phyloP scores from a whole-genome alignment of 2,329 filamentous ascomycete species.

The Cladosporium sp. region DNA sequence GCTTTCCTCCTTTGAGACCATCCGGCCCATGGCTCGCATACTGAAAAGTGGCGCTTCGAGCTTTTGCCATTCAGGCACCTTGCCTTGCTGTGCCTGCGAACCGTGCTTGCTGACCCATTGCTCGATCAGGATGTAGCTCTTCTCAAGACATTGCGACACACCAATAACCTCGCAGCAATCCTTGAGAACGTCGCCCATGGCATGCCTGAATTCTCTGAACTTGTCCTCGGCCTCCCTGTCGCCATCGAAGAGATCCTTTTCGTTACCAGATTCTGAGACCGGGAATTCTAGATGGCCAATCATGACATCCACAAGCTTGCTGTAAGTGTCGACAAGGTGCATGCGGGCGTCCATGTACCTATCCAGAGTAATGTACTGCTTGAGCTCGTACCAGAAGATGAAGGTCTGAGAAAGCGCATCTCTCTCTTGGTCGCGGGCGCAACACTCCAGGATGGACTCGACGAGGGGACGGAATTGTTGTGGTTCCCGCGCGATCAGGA shows the following conservation, averaged over 20 bases:
- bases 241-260: constrained; percentile 87
- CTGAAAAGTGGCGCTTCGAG: constrained; percentile 93
- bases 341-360: constrained; percentile 81
- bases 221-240: constrained; percentile 96
- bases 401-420: constrained; percentile 95
- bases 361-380: constrained; percentile 91
- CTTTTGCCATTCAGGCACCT: constrained; percentile 93
- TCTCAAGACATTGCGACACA: constrained; percentile 84
- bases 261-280: constrained; percentile 69
- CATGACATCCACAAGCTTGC: constrained; percentile 88
- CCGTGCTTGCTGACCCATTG: constrained; percentile 85
- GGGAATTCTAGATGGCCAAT: constrained; percentile 89
- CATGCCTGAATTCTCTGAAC: constrained; percentile 93
- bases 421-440: constrained; percentile 79
- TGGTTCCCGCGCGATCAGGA: constrained; percentile 84
- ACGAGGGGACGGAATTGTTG: constrained; percentile 80
- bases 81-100: constrained; percentile 68
- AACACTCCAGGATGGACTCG: constrained; percentile 89
- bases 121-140: constrained; percentile 84
- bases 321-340: constrained; percentile 78
- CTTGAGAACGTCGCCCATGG: constrained; percentile 97
- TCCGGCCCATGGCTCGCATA: constrained; percentile 92
- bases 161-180: constrained; percentile 97
- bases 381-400: constrained; percentile 97
- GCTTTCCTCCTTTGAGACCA: constrained; percentile 88